These are phyloP conservation scores for Sporothrix phasma DNA, from an alignment of 2,329 filamentous ascomycete species.

Conservation along the genomic window DNA sequence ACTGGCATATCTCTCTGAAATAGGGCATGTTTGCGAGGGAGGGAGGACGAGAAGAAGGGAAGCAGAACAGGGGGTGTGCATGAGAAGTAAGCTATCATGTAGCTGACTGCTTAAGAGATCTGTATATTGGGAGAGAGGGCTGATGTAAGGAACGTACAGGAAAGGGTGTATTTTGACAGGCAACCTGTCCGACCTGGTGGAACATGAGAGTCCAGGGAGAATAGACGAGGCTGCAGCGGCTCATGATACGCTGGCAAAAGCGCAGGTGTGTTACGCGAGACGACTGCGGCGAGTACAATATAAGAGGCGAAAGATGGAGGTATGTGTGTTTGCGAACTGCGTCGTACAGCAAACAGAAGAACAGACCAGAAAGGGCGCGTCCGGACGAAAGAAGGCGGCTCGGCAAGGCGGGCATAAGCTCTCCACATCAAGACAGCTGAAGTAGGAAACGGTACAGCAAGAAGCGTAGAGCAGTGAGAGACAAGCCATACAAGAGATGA, in stretches of 20 bases:
- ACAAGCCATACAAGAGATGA: not conserved
- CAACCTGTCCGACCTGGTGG: not conserved
- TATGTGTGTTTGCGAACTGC: not conserved
- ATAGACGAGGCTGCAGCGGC: not conserved
- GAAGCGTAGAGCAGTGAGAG: not conserved
- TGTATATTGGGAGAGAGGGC: not conserved
- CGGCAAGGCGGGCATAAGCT: not conserved
- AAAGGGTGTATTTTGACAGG: not conserved
- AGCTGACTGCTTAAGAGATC: not conserved
- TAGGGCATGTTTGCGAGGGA: slow-evolving; percentile 1
- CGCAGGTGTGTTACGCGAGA: not conserved
- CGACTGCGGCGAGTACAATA: not conserved
- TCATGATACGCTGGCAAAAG: not conserved
- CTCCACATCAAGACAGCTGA: no score
- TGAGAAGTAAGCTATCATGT: not conserved
- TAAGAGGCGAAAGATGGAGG: not conserved
- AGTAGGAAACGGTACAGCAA: not conserved
- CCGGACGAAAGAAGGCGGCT: slow-evolving; percentile 4
- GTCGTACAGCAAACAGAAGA: slow-evolving; percentile 2
- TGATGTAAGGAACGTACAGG: not conserved
- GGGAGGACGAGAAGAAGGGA: not conserved
- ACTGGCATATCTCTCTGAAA: slow-evolving; percentile 3
- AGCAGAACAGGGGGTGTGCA: not conserved
- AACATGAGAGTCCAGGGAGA: not conserved
- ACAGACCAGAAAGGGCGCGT: not conserved